Percentiles rank a stretch among this genome's conserved stretches.
These are phyloP conservation scores for Plantago ovata DNA, from an alignment of 257 asterid genomes.

Conservation along the genomic window DNA sequence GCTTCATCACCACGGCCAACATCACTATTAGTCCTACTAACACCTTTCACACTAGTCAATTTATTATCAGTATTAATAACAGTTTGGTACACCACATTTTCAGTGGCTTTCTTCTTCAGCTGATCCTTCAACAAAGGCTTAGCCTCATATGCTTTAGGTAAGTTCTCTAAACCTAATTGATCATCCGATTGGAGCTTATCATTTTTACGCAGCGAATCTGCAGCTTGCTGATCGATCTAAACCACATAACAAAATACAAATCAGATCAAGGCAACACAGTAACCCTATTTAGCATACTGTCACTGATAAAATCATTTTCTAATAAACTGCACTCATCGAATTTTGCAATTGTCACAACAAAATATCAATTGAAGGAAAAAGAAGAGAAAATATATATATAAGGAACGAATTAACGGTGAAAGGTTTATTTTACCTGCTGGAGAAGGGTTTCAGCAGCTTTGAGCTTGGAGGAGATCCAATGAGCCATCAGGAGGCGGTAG, in stretches of 20 bases:
- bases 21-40: slow-evolving; percentile 36
- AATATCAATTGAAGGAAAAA: neutral
- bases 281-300: too few relatives aligned
- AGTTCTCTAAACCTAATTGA: slow-evolving; percentile 34
- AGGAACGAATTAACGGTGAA: neutral
- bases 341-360: neutral
- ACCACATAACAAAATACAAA: slow-evolving; percentile 21
- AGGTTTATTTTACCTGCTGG: slow-evolving; percentile 54
- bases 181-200: slow-evolving; percentile 56
- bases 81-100: slow-evolving; percentile 27
- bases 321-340: too few relatives aligned
- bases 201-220: slow-evolving; percentile 76
- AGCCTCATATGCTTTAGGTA: slow-evolving; percentile 38
- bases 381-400: too few relatives aligned
- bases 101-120: slow-evolving; percentile 63
- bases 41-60: slow-evolving; percentile 12
- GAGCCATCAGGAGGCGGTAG: slow-evolving; percentile 54
- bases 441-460: slow-evolving; percentile 92
- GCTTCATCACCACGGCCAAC: slow-evolving; percentile 38
- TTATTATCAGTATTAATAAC: neutral
- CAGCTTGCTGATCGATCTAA: slow-evolving; percentile 98
- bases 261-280: slow-evolving; percentile 1
- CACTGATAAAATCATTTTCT: too few relatives aligned
- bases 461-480: slow-evolving; percentile 99
- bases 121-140: slow-evolving; percentile 74